These are phyloP conservation scores for Colletotrichum siamense DNA, from an alignment of 2,329 filamentous ascomycete genomes.

Conservation along the genomic window DNA sequence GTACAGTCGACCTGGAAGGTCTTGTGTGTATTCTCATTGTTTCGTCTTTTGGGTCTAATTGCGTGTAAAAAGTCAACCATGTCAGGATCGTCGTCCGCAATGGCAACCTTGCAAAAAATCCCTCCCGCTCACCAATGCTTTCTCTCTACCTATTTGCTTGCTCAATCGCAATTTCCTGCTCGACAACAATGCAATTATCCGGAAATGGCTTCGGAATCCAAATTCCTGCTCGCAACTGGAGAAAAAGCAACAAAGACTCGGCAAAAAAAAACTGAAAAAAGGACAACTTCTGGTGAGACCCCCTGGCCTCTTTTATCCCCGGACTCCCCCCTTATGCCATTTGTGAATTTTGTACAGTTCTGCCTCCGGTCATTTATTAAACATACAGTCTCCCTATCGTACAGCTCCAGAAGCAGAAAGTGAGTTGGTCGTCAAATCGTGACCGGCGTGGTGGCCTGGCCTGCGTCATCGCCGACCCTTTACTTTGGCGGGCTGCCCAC, in stretches of 20 bases:
- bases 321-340: conserved; percentile 17
- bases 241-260: not conserved
- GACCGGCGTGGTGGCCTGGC: not conserved
- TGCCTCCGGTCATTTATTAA: conserved; percentile 19
- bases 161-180: conserved; percentile 9
- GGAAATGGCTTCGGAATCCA: conserved; percentile 16
- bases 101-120: not conserved
- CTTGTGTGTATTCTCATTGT: not conserved
- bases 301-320: conserved; percentile 11
- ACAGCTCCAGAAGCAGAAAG: conserved; percentile 13
- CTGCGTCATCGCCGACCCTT: not conserved
- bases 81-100: not conserved
- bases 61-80: not conserved
- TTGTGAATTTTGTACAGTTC: conserved; percentile 18
- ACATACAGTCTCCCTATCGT: conserved; percentile 21
- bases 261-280: not conserved
- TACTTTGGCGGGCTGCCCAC: conserved; percentile 43
- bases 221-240: conserved; percentile 9
- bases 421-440: conserved; percentile 16
- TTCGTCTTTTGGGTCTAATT: conserved; percentile 1
- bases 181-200: conserved; percentile 20
- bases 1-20: not conserved
- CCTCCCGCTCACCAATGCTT: not conserved
- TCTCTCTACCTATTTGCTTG: conserved; percentile 2
- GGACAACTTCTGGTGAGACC: conserved; percentile 10